These are phyloP conservation scores for Kockovaella imperatae DNA, from an alignment of 768 basidiomycete species.

Conservation along the genomic window DNA sequence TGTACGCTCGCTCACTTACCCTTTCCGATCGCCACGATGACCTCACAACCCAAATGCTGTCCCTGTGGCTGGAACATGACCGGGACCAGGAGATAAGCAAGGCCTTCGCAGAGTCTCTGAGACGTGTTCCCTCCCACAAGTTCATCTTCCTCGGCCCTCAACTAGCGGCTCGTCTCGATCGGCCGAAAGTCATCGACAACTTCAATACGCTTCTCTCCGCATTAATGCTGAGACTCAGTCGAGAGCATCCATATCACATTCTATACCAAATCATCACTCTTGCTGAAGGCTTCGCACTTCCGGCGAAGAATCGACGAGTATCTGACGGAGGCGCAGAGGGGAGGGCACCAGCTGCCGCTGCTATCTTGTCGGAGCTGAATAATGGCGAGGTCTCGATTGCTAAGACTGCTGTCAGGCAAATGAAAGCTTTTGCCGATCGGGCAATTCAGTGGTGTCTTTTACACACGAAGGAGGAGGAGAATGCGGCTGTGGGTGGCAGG, in stretches of 20 bases:
- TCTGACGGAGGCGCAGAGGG: constrained; percentile 50
- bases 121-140: constrained; percentile 70
- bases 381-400: constrained; percentile 3
- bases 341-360: constrained; percentile 58
- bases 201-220: constrained; percentile 58
- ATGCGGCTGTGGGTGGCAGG: constrained; percentile 2
- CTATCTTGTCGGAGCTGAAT: constrained; percentile 52
- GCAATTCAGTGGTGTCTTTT: constrained; percentile 29
- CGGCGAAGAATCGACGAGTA: not conserved
- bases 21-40: constrained; percentile 67
- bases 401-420: constrained; percentile 18
- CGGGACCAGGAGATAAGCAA: constrained; percentile 50
- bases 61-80: constrained; percentile 87
- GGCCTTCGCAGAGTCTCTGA: constrained; percentile 50
- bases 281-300: constrained; percentile 18
- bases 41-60: constrained; percentile 72
- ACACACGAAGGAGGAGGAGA: constrained; percentile 1
- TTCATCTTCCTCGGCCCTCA: constrained; percentile 89
- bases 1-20: constrained; percentile 73
- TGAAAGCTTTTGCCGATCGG: constrained; percentile 27
- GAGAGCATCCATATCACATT: constrained; percentile 88
- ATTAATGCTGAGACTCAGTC: constrained; percentile 63
- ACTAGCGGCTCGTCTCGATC: constrained; percentile 77
- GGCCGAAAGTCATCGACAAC: constrained; percentile 25
- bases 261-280: constrained; percentile 83